Base-by-base conservation (phyloP, 2,329 filamentous ascomycete genomes). In the Aspergillus luchuensis region DNA sequence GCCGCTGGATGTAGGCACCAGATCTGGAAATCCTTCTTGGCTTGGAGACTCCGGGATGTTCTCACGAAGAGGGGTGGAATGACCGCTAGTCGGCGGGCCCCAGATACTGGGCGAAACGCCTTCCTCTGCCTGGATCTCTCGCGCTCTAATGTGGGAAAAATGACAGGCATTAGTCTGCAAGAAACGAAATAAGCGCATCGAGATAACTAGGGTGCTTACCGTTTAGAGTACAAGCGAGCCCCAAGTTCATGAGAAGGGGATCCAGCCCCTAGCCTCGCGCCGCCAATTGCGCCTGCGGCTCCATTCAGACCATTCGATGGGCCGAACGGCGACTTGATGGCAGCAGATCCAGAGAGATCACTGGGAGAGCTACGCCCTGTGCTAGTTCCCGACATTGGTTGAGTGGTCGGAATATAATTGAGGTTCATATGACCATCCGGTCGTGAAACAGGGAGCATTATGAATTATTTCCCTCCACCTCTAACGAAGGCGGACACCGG, bases 121-220 rank as follows among this genome's bases (percentile, higher is more conserved):
- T 84, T 98, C 94, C 80, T 97, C 93, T 57, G 93, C 93, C 81
- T 98, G 94, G 64, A 98, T 97, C 78, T 99, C 95, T 76, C 95
- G 87, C 67, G 95, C 93, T 74, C 94, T 97, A 56, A 23, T 51
- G 53, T 39, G 54, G 36, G 54, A 50, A 7, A 28, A 48, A 58
- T 19, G 17, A n/a, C 19, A 51, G 39, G 8, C 8, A 63, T 67
- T 58, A 65, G 63, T 56, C 41, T 48, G 57, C 11, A 15, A 43
- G 17, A 28, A 25, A 23, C 36, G 11, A 10, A 52, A 41, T 57
- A 30, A 33, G 15, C 36, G 23, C 13, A 54, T n/a, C 15, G 55
- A n/a, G 38, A 56, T 8, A n/a, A 47, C 30, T 21, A 61, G 43
- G 45, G 17, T 66, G 81, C 88, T 73, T 86, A 97, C 92, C 95